Evolutionary conservation across 306 rosid species (phyloP), one percentile per base, ranked within the genome.

Genomic region (Ceratonia siliqua): DNA sequence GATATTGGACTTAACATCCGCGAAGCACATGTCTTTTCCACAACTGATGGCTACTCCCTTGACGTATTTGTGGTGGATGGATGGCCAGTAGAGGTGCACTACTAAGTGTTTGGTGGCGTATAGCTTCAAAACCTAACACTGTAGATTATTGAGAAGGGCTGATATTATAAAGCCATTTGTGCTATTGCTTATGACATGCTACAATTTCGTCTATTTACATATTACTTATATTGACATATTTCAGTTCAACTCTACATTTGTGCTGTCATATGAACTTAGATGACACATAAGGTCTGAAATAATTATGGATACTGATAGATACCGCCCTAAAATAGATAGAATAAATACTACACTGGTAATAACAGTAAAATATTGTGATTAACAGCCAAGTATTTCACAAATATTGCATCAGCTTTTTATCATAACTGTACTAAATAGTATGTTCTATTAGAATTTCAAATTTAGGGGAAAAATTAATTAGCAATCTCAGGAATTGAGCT

Each of bases 11-110:
- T 84, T 52, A 84, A 84, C 79, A 84, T 84, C 67, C 88, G 88
- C n/a, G 88, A 84, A 81, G 88, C 88, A 74, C 88, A 84, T 78
- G 85, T 84, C 39, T 84, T 84, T 69, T 84, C 85, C 68, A 84
- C 88, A 2, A 84, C 88, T 36, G 88, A 84, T 65, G 88, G 88
- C 30, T 84, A 78, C 78, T 84, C 88, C 41, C 85, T 84, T 7
- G 88, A 81, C 2, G 88, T 84, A 62, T 84, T 84, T 89, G 85
- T 62, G 36, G 93, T 89, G 73, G 93, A 89, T 59, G 93, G 93
- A 70, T 89, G 94, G 94, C 84, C 73, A 28, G 35, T 33, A 52
- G 87, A 89, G 94, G 94, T 89, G 85, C 69, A 38, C 21, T 27
- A 18, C 48, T 18, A 25, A 52, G 21, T 65, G 36, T 77, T 72